These are phyloP conservation scores for Noccaea bulbosa DNA, from an alignment of 345 rosid species.

Conservation along the genomic window DNA sequence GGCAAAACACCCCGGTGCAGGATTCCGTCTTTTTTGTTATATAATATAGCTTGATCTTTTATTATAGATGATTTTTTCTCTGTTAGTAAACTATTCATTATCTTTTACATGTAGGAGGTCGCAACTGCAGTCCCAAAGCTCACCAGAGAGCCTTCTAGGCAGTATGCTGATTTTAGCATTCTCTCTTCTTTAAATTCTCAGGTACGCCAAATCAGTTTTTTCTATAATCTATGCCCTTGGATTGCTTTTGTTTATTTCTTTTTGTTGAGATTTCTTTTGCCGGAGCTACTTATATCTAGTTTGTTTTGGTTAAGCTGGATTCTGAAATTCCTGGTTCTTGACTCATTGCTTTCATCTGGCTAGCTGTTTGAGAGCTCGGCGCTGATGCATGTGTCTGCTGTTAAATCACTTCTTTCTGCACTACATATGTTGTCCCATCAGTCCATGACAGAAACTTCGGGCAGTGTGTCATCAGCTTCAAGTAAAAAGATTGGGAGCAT, in stretches of 20 bases:
- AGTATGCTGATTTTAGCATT: constrained; percentile 76
- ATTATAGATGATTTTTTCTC: constrained; percentile 22
- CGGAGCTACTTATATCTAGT: constrained; percentile 22
- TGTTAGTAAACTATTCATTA: neutral
- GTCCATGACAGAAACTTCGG: constrained; percentile 73
- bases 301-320: constrained; percentile 16
- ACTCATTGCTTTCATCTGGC: constrained; percentile 47
- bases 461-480: constrained; percentile 70
- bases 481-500: constrained; percentile 81
- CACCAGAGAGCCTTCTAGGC: constrained; percentile 77
- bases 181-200: constrained; percentile 97
- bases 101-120: constrained; percentile 65
- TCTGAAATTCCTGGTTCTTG: constrained; percentile 43
- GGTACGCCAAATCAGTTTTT: constrained; percentile 49
- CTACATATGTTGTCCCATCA: constrained; percentile 82
- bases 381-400: constrained; percentile 92
- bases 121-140: constrained; percentile 76
- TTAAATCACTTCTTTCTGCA: constrained; percentile 94
- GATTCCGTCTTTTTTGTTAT: constrained; percentile 12
- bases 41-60: constrained; percentile 25
- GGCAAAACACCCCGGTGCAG: constrained; percentile 22
- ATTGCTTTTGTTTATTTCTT: constrained; percentile 18
- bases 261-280: constrained; percentile 17
- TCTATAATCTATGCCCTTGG: constrained; percentile 12
- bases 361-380: constrained; percentile 99